Evolutionary conservation across 192 early-diverging fungal genomes (phyloP), one percentile per base, ranked within the genome.

Genomic region (Phycomyces nitens): DNA sequence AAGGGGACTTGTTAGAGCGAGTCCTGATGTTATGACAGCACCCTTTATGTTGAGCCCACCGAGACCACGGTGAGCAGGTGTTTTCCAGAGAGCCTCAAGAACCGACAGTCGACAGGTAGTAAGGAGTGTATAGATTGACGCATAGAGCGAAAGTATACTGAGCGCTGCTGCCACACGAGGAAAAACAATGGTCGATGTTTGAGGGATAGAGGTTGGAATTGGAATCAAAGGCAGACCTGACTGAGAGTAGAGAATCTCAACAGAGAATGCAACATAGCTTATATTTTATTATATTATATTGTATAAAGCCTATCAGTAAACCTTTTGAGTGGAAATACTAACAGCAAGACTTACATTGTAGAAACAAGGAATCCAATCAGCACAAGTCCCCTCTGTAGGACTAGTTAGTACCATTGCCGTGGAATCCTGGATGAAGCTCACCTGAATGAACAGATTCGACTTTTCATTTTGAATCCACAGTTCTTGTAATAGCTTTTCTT

Each of bases 371-470:
- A 18, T 3, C 43, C 44, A 16, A 61, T 27, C 14, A 43, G 23
- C 2, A 49, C 44, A 0, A 61, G 44, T 27, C 60, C 60, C 51
- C 60, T 61, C 60, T 61, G n/a, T 5, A 38, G 2, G 27, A 2
- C 10, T 16, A 26, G 41, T 14, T 10, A 10, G 41, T 42, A 14
- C 14, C 14, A 42, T 42, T 42, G 41, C 11, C 12, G 44, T 47
- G 24, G n/a, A 24, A 43, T 14, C 18, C 5, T 47, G 15, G 26
- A 21, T 27, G 16, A 2, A 21, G 7, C 58, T 47, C 14, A 61
- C 60, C 49, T 61, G 60, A 51, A 61, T 61, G 29, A 43, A 50
- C 5, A 42, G 60, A 38, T 61, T 61, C 15, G 60, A 61, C 60
- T 61, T 61, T 8, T 61, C 60, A 61, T 61, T 61, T 49, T 61